A percentile compares a stretch with the other conserved stretches of the same genome.
These are phyloP conservation scores for Plasmodium inui DNA, from an alignment of 169 alveolate genomes.

Conservation along the genomic window DNA sequence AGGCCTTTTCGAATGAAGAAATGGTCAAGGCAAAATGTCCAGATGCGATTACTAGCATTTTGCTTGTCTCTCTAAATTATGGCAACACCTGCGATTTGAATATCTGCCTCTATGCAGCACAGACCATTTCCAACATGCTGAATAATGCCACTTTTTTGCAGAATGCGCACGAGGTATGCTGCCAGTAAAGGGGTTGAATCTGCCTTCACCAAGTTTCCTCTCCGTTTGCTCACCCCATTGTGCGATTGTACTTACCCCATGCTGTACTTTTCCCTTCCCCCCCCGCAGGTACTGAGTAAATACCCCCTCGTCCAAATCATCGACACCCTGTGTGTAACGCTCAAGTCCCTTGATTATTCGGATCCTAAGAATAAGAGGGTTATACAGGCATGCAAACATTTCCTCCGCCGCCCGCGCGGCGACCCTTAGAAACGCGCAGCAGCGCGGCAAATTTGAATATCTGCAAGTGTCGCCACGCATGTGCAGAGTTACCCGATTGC, in stretches of 20 bases:
- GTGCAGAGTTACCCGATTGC: not conserved
- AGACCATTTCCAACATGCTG: conserved; percentile 45
- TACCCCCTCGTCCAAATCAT: conserved; percentile 69
- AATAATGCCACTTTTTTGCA: conserved; percentile 52
- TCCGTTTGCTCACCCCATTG: not conserved
- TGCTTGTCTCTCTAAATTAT: conserved; percentile 60
- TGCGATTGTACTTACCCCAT: no score
- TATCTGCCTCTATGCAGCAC: conserved; percentile 52
- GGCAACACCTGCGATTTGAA: conserved; percentile 45
- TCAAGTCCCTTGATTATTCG: conserved; percentile 61
- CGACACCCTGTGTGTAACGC: conserved; percentile 31
- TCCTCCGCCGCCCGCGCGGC: not conserved
- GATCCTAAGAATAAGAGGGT: conserved; percentile 74
- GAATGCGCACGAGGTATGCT: conserved; percentile 43
- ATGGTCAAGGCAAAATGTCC: conserved; percentile 38
- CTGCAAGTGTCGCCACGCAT: not conserved
- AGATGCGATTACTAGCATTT: conserved; percentile 62
- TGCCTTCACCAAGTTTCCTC: not conserved
- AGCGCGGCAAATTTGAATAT: not conserved
- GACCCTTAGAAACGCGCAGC: not conserved
- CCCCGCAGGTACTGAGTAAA: conserved; percentile 41
- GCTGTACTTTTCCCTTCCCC: no score
- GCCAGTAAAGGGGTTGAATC: not conserved
- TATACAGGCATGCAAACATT: not conserved
- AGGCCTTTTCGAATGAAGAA: conserved; percentile 44